phyloP scores from a whole-genome alignment of 1,139 yeast genomes.

The Geotrichum fermentans region DNA sequence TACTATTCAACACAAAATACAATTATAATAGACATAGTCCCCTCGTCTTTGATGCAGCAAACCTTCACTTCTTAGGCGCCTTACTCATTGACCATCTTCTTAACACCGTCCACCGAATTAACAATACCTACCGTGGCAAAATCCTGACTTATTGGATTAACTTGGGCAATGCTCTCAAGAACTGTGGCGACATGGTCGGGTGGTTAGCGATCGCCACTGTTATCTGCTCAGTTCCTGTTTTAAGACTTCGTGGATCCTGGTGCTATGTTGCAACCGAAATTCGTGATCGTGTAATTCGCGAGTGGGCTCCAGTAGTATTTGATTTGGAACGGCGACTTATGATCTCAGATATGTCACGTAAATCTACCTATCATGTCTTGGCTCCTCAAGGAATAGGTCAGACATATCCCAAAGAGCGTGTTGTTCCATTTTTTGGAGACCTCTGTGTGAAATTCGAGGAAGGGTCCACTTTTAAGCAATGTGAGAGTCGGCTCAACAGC shows the following conservation, averaged over 20 bases:
- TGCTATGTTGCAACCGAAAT: conserved; percentile 59
- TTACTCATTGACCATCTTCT: conserved; percentile 69
- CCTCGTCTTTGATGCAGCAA: conserved; percentile 59
- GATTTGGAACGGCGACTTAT: conserved; percentile 77
- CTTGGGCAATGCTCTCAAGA: conserved; percentile 72
- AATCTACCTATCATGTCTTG: conserved; percentile 61
- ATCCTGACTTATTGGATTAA: conserved; percentile 80
- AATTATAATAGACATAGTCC: conserved; percentile 49
- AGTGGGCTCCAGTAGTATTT: conserved; percentile 92
- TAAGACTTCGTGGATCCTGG: conserved; percentile 76
- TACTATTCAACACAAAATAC: conserved; percentile 44
- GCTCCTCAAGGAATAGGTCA: conserved; percentile 89
- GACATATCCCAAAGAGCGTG: conserved; percentile 67
- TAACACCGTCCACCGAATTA: conserved; percentile 24
- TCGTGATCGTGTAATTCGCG: conserved; percentile 61
- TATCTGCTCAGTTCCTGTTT: conserved; percentile 74
- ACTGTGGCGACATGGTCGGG: conserved; percentile 86
- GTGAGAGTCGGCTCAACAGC: conserved; percentile 62
- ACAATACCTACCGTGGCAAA: conserved; percentile 50
- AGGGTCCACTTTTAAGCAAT: conserved; percentile 47
- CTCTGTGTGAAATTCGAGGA: conserved; percentile 44
- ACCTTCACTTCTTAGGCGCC: conserved; percentile 73
- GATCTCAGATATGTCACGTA: conserved; percentile 45
- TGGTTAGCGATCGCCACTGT: conserved; percentile 90
- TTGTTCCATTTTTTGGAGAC: conserved; percentile 90